Evolutionary conservation across 225 moss, liverwort and hornwort species (phyloP), one percentile per base, ranked within the genome.

Genomic region (Pseudisothecium myosuroides): DNA sequence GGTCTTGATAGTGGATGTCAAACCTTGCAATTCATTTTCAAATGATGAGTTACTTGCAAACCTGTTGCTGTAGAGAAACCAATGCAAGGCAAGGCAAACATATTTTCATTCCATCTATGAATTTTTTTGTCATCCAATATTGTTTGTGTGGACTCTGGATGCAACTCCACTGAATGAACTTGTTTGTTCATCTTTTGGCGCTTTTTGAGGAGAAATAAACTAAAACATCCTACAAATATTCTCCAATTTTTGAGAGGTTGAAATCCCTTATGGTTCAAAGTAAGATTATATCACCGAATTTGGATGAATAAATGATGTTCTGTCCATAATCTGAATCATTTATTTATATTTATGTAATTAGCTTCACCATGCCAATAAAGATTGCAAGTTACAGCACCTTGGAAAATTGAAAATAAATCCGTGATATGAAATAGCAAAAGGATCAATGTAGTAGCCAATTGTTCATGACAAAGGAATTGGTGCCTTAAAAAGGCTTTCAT

Each of bases 391-490:
- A 58, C 0, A 1, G 20, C 9, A 18, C 18, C 41, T 43, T 19
- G 3, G 5, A 20, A 59, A 9, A 43, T 41, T 43, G 43, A 81
- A 56, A 17, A n/a, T 15, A 24, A 11, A 11, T 56, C 1, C 0
- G 0, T 56, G 7, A 26, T 26, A n/a, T 55, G 55, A 24, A 16
- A 6, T 16, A 37, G 2, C 16, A 26, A 76, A 78, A 56, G 6
- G 7, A 56, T 16, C 2, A 36, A 24, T 41, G 41, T 41, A 5
- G 3, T 41, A 56, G n/a, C 12, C 0, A 1, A 0, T 56, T 17
- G 11, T 12, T 76, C 17, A 55, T 55, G 7, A 17, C 2, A 37
- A 0, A 76, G 50, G 9, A 36, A 36, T 76, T 21, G 20, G 12
- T 75, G 49, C 20, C 20, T 32, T 12, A 4, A 2, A 2, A 49